Evolutionary conservation across 2,329 filamentous ascomycete species (phyloP).

Genomic region (Neospermospora avenae): DNA sequence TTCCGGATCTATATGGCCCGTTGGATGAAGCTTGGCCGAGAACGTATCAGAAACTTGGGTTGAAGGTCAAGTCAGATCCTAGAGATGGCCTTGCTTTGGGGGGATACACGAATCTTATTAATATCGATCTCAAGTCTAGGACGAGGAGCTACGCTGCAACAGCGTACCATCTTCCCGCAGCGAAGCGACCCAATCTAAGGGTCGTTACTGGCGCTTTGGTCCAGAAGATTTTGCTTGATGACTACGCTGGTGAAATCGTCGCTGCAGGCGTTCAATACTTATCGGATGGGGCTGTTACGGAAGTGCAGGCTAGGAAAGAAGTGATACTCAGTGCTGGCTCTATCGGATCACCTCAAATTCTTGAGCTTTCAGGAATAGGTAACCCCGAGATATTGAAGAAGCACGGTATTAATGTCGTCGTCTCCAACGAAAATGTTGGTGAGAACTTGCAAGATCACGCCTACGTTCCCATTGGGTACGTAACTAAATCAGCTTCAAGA

Average conservation of each 20-base stretch:
- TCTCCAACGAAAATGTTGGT: conserved; percentile 38
- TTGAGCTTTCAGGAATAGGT: conserved; percentile 37
- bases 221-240: neutral
- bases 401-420: conserved; percentile 11
- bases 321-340: conserved; percentile 34
- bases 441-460: conserved; percentile 37
- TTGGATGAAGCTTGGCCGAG: neutral
- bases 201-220: neutral
- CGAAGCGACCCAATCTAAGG: neutral
- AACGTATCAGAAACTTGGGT: neutral
- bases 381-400: conserved; percentile 1
- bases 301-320: neutral
- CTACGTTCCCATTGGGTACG: neutral
- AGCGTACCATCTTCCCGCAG: neutral
- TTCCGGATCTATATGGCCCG: neutral
- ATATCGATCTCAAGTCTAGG: conserved; percentile 7
- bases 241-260: neutral
- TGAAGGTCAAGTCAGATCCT: conserved; percentile 4
- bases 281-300: neutral
- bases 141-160: neutral
- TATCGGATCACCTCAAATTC: conserved; percentile 30
- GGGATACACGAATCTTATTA: conserved; percentile 9
- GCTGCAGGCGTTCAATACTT: neutral
- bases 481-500: neutral
- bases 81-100: conserved; percentile 8